Conservation (phyloP, 2,329 filamentous ascomycete species). For the Diplodia intermedia region DNA sequence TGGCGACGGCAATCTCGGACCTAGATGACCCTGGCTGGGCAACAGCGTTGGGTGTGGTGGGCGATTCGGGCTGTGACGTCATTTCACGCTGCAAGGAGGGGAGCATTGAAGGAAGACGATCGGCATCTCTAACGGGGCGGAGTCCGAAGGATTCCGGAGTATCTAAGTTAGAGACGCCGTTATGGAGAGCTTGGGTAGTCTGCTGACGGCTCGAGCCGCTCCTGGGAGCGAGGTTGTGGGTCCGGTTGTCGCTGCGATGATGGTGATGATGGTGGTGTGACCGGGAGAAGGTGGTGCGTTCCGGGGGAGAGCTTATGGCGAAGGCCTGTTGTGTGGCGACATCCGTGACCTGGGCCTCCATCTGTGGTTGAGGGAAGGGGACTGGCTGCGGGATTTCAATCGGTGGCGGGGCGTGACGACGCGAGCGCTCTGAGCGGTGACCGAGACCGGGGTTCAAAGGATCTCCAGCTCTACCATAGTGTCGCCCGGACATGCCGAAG, state of each 20-base stretch:
- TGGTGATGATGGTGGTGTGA: constrained; percentile 61
- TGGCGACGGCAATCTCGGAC: constrained; percentile 56
- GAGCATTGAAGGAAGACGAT: constrained; percentile 83
- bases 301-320: constrained; percentile 73
- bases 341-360: constrained; percentile 63
- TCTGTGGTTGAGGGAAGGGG: constrained; percentile 54
- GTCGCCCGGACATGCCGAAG: constrained; percentile 47
- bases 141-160: constrained; percentile 73
- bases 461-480: constrained; percentile 52
- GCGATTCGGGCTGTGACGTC: constrained; percentile 85
- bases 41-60: constrained; percentile 48
- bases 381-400: constrained; percentile 75
- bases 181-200: constrained; percentile 58
- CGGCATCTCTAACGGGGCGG: constrained; percentile 79
- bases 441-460: constrained; percentile 44
- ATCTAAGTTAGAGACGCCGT: constrained; percentile 70
- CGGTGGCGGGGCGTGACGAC: constrained; percentile 82
- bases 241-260: constrained; percentile 57
- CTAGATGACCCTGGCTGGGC: constrained; percentile 21
- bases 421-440: constrained; percentile 53
- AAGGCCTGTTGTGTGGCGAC: constrained; percentile 68
- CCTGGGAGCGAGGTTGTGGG: constrained; percentile 36
- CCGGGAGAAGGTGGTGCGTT: constrained; percentile 69
- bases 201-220: constrained; percentile 36
- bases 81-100: constrained; percentile 70